Evolutionary conservation across 192 early-diverging fungal genomes (phyloP).

Genomic region (Backusella luteola): DNA sequence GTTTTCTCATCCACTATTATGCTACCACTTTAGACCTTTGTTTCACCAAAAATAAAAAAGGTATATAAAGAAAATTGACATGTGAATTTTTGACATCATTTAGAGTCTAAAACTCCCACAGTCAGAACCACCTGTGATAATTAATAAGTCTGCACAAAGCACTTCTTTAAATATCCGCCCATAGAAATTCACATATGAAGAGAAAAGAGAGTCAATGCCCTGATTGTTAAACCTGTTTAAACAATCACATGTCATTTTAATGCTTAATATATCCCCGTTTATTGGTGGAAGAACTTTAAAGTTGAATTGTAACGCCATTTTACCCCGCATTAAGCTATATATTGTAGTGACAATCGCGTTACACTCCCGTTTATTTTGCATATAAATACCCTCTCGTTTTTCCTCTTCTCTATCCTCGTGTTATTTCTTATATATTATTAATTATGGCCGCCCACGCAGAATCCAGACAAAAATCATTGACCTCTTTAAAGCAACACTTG

Average conservation of each 20-base stretch:
- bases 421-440: not conserved
- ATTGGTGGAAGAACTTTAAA: not conserved
- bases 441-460: not conserved
- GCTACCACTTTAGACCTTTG: not conserved
- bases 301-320: not conserved
- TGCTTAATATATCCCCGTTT: not conserved
- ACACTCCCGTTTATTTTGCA: not conserved
- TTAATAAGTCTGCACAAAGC: not conserved
- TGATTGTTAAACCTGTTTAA: not conserved
- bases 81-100: slow-evolving; percentile 7
- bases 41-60: not conserved
- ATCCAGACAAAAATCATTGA: not conserved
- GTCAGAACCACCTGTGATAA: not conserved
- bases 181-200: not conserved
- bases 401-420: not conserved
- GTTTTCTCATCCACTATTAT: too few relatives aligned
- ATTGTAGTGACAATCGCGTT: not conserved
- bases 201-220: not conserved
- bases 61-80: not conserved
- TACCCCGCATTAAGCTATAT: slow-evolving; percentile 1
- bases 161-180: not conserved
- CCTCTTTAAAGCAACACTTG: slow-evolving; percentile 44
- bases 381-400: not conserved
- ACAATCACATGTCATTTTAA: not conserved
- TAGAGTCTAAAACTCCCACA: not conserved